Evolutionary conservation across 805 yeast species (phyloP), one percentile per base, ranked within the genome.

Genomic region (Ogataea paraovalis): DNA sequence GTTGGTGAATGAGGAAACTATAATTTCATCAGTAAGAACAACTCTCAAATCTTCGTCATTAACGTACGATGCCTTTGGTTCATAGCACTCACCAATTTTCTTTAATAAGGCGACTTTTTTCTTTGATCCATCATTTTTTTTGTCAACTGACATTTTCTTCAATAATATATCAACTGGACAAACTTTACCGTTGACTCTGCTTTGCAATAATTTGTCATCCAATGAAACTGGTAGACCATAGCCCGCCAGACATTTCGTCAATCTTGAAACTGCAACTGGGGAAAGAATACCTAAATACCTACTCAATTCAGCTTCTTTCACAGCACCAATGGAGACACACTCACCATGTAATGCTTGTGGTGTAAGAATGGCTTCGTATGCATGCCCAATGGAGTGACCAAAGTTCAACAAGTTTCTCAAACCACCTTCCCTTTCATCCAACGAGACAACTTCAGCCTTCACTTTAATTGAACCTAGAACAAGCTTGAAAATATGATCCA

Each of bases 371-470:
- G 99, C 98, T 72, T 94, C 99, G 55, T 86, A 90, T 19, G 99
- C 99, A 66, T 94, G 99, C 40, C 99, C 99, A 59, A 94, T 91
- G 25, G 97, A 80, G 67, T 94, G 99, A 32, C 99, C 99, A 64
- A 92, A 94, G 69, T 94, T 94, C 50, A 94, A 75, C 54, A 94
- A 70, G 67, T 94, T 94, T 69, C 99, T 79, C 55, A 94, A 76
- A 3, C 96, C 94, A 42, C 96, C 89, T 68, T 94, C 99, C 60
- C 96, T 85, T 68, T 94, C 99, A 69, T 94, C 99, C 16, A 82
- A 75, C 3, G 96, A 79, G 14, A 94, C 99, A 42, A 94, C 99
- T 54, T 82, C 87, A 4, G 98, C 97, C 69, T 94, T 94, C 46
- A 94, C 97, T 54, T 74, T 77, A 43, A 88, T 88, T 8, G 97